phyloP scores from a whole-genome alignment of 2,329 filamentous ascomycete species.

The Aspergillus oerlinghausenensis region DNA sequence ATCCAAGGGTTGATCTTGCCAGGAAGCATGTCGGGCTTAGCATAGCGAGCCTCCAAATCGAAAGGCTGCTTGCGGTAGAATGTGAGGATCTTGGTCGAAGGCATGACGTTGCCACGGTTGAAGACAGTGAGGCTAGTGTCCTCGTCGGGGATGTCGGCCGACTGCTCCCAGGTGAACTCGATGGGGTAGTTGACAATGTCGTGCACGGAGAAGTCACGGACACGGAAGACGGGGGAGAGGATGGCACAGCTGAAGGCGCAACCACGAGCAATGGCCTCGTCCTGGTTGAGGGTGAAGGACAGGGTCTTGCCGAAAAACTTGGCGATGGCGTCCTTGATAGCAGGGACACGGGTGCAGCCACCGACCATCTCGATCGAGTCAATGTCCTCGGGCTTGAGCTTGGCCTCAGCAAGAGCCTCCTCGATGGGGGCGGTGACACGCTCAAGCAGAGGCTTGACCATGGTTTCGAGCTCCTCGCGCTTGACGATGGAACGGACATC shows the following conservation, averaged over 20 bases:
- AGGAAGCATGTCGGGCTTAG: conserved; percentile 78
- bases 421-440: conserved; percentile 72
- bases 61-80: conserved; percentile 99
- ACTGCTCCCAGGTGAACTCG: conserved; percentile 99
- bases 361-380: conserved; percentile 91
- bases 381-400: conserved; percentile 86
- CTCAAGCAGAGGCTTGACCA: conserved; percentile 78
- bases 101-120: conserved; percentile 93
- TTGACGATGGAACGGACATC: conserved; percentile 87
- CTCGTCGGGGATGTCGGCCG: conserved; percentile 95
- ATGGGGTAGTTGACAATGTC: conserved; percentile 98
- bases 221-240: conserved; percentile 93
- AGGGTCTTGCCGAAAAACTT: conserved; percentile 88
- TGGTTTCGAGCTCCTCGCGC: conserved; percentile 86
- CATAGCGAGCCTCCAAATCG: conserved; percentile 91
- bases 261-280: conserved; percentile 92
- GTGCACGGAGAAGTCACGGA: conserved; percentile 95
- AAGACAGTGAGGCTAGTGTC: conserved; percentile 97
- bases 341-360: conserved; percentile 87
- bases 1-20: conserved; percentile 94
- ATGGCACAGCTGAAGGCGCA: conserved; percentile 98
- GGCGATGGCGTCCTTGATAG: conserved; percentile 85
- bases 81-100: conserved; percentile 97
- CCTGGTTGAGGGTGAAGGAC: conserved; percentile 96
- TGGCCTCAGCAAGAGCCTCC: conserved; percentile 89